A percentile compares a stretch with the other conserved stretches of the same genome.
Evolutionary conservation across 2,329 filamentous ascomycete species (phyloP).

Genomic region (Xylariaceae sp.): DNA sequence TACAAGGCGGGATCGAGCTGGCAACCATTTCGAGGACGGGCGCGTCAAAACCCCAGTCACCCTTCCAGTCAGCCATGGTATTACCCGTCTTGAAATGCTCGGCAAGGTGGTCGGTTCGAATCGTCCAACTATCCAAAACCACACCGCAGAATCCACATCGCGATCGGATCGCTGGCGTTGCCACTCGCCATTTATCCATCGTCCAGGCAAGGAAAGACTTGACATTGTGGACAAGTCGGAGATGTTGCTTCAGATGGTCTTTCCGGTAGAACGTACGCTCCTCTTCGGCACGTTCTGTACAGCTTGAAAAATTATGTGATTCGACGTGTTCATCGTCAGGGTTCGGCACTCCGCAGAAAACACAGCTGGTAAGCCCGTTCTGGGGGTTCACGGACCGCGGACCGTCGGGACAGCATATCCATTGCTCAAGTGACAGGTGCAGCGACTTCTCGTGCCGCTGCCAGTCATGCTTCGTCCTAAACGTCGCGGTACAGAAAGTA

Average conservation of each 20-base stretch:
- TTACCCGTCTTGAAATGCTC: slow-evolving; percentile 62
- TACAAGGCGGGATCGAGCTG: slow-evolving; percentile 62
- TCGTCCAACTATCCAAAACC: slow-evolving; percentile 56
- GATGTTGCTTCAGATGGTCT: slow-evolving; percentile 61
- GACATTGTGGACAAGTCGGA: slow-evolving; percentile 56
- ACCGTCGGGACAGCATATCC: slow-evolving; percentile 58
- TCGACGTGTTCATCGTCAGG: slow-evolving; percentile 53
- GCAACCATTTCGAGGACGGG: slow-evolving; percentile 58
- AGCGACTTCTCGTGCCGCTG: slow-evolving; percentile 65
- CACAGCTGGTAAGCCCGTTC: slow-evolving; percentile 51
- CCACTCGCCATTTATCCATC: slow-evolving; percentile 59
- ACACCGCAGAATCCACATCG: slow-evolving; percentile 62
- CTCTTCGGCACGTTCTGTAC: slow-evolving; percentile 57
- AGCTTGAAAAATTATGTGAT: slow-evolving; percentile 55
- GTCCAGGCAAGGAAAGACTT: slow-evolving; percentile 56
- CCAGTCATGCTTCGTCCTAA: slow-evolving; percentile 65
- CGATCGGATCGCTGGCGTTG: slow-evolving; percentile 56
- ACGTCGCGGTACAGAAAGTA: slow-evolving; percentile 64
- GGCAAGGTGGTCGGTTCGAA: slow-evolving; percentile 58
- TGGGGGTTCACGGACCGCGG: slow-evolving; percentile 51
- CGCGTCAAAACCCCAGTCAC: slow-evolving; percentile 62
- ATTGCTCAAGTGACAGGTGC: slow-evolving; percentile 59
- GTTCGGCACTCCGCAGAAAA: slow-evolving; percentile 53
- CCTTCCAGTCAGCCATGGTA: slow-evolving; percentile 65
- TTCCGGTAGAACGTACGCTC: slow-evolving; percentile 64